phyloP scores from a whole-genome alignment of 371 early-diverging fungal species.

The Entomophthora muscae region DNA sequence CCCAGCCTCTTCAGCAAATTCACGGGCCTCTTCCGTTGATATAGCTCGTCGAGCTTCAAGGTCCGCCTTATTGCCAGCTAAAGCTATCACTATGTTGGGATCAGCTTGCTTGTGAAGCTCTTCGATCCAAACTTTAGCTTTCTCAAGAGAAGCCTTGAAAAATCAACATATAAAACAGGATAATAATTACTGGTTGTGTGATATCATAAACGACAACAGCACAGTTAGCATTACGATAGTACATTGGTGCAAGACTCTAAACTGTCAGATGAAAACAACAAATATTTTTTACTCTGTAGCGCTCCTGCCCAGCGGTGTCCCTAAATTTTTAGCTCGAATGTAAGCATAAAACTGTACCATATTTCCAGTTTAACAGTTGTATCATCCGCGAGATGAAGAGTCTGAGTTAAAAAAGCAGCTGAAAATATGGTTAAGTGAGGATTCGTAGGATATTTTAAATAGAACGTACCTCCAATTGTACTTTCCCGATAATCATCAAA shows the following conservation, averaged over 20 bases:
- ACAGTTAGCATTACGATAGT: constrained; percentile 93
- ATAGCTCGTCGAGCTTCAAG: constrained; percentile 58
- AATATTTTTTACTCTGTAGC: constrained; percentile 50
- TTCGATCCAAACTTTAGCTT: constrained; percentile 97
- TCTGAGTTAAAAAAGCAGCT: constrained; percentile 73
- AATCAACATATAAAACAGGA: neutral
- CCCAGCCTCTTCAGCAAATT: constrained; percentile 71
- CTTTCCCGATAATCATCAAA: constrained; percentile 96
- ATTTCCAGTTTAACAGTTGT: constrained; percentile 70
- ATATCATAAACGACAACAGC: constrained; percentile 96
- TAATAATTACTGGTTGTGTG: constrained; percentile 55
- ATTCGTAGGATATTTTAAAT: neutral
- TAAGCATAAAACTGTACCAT: constrained; percentile 32
- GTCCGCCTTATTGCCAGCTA: constrained; percentile 93
- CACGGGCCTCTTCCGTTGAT: constrained; percentile 60
- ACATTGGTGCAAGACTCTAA: constrained; percentile 95
- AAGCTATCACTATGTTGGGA: constrained; percentile 86
- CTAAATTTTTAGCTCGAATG: constrained; percentile 16
- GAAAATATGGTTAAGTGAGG: constrained; percentile 10
- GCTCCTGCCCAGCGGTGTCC: constrained; percentile 93
- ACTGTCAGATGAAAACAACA: neutral
- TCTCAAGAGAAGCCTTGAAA: constrained; percentile 40
- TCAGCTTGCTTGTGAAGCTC: constrained; percentile 93
- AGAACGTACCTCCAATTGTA: constrained; percentile 80
- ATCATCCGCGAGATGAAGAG: constrained; percentile 43